A percentile compares a stretch with the other conserved stretches of the same genome.
These are phyloP conservation scores for Peniophora sp. DNA, from an alignment of 1,284 basidiomycete species.

Conservation along the genomic window DNA sequence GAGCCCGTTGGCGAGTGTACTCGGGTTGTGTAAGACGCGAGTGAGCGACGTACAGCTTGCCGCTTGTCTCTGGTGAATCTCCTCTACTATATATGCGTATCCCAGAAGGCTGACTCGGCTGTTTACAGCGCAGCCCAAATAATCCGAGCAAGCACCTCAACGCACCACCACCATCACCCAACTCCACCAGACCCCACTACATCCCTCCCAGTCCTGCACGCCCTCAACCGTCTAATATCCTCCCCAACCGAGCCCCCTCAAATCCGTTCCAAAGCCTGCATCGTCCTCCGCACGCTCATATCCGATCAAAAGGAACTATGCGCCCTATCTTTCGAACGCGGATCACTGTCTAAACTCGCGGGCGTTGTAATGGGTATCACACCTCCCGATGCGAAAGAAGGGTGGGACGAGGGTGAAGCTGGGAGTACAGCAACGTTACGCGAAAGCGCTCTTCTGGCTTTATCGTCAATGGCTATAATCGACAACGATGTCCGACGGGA, in stretches of 20 bases:
- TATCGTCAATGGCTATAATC: constrained; percentile 64
- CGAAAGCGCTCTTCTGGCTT: constrained; percentile 64
- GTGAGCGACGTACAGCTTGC: constrained; percentile 54
- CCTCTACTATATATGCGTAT: background rate
- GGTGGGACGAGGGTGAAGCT: constrained; percentile 55
- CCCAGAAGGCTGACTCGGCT: constrained; percentile 5
- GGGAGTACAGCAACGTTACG: constrained; percentile 49
- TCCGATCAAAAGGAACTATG: constrained; percentile 64
- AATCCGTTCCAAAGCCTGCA: constrained; percentile 56
- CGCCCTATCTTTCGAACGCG: constrained; percentile 55
- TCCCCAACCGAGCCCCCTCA: constrained; percentile 31
- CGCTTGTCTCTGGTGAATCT: constrained; percentile 54
- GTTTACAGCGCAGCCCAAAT: constrained; percentile 47
- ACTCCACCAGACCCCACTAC: constrained; percentile 31
- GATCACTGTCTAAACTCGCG: constrained; percentile 43
- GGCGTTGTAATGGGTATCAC: constrained; percentile 44
- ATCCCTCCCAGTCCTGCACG: constrained; percentile 50
- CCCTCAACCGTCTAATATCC: constrained; percentile 50
- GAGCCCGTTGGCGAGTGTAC: constrained; percentile 28
- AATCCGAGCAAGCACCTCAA: constrained; percentile 35
- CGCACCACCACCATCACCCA: constrained; percentile 13
- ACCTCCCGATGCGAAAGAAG: constrained; percentile 28
- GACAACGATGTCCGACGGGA: constrained; percentile 63
- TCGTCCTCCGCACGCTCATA: constrained; percentile 40
- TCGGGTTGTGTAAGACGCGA: constrained; percentile 47